Percentiles rank a stretch among this genome's conserved stretches.
These are phyloP conservation scores for Jatropha curcas DNA, from an alignment of 345 rosid genomes.

Conservation along the genomic window DNA sequence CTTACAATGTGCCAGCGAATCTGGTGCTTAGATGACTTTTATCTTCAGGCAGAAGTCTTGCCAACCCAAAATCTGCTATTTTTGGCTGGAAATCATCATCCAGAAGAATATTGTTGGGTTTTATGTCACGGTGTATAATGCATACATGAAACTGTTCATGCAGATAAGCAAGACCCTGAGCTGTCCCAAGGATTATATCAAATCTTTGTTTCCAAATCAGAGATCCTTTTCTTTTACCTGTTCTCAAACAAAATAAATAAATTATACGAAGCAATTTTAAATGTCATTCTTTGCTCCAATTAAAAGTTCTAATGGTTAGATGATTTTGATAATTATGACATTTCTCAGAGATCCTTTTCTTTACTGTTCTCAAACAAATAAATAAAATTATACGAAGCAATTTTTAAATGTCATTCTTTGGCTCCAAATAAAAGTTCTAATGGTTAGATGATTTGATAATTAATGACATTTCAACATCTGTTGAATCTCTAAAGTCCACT, in stretches of 20 bases:
- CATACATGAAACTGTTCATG: slow-evolving; percentile 50
- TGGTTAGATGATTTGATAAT: background rate
- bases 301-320: too few species aligned
- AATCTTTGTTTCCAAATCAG: slow-evolving; percentile 49
- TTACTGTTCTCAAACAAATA: slow-evolving; percentile 24
- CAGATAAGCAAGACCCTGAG: slow-evolving; percentile 48
- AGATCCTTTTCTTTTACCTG: slow-evolving; percentile 38
- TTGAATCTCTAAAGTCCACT: background rate
- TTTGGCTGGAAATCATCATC: slow-evolving; percentile 47
- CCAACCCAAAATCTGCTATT: slow-evolving; percentile 59
- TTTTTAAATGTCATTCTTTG: too few species aligned
- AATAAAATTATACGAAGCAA: background rate
- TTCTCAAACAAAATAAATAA: background rate
- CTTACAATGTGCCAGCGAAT: slow-evolving; percentile 57
- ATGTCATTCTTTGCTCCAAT: too few species aligned
- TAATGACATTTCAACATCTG: background rate
- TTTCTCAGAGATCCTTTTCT: slow-evolving; percentile 36
- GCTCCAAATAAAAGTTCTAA: background rate
- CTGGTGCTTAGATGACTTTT: slow-evolving; percentile 49
- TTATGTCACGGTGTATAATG: slow-evolving; percentile 57
- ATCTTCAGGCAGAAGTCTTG: slow-evolving; percentile 45
- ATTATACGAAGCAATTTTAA: background rate
- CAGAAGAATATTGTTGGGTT: slow-evolving; percentile 46
- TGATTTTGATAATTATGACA: too few species aligned
- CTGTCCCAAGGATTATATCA: slow-evolving; percentile 48